Conservation (phyloP, 116 monocot species). For the Iris pallida region DNA sequence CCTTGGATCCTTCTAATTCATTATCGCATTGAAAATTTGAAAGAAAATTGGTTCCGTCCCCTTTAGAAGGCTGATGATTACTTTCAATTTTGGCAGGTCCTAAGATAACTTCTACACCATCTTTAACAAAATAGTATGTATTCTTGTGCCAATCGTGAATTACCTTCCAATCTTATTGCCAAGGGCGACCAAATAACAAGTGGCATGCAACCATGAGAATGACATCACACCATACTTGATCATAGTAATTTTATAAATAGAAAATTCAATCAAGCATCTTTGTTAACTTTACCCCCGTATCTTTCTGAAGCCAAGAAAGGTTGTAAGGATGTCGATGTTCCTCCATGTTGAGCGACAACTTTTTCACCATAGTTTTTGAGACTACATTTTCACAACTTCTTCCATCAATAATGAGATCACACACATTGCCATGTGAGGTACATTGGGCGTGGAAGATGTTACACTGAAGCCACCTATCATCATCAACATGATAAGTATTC, state of each 20-base stretch:
- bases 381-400: slow-evolving; percentile 33
- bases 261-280: slow-evolving; percentile 19
- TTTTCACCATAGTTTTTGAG: slow-evolving; percentile 10
- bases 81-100: background rate
- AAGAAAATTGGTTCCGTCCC: background rate
- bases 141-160: no score
- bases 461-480: slow-evolving; percentile 11
- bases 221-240: background rate
- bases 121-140: no score
- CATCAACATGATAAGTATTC: background rate
- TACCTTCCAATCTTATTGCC: no score
- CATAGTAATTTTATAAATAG: background rate
- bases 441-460: slow-evolving; percentile 26
- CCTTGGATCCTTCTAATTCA: background rate
- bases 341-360: background rate
- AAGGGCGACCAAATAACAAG: no score
- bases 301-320: slow-evolving; percentile 14
- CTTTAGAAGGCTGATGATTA: background rate
- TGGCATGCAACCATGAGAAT: background rate
- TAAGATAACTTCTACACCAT: slow-evolving; percentile 3
- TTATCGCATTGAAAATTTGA: background rate
- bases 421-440: slow-evolving; percentile 17
- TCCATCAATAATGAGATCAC: slow-evolving; percentile 30
- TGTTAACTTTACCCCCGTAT: slow-evolving; percentile 6
- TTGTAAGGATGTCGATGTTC: slow-evolving; percentile 16